phyloP scores from a whole-genome alignment of 495 filamentous ascomycete genomes.

The Hyaloscypha bicolor region DNA sequence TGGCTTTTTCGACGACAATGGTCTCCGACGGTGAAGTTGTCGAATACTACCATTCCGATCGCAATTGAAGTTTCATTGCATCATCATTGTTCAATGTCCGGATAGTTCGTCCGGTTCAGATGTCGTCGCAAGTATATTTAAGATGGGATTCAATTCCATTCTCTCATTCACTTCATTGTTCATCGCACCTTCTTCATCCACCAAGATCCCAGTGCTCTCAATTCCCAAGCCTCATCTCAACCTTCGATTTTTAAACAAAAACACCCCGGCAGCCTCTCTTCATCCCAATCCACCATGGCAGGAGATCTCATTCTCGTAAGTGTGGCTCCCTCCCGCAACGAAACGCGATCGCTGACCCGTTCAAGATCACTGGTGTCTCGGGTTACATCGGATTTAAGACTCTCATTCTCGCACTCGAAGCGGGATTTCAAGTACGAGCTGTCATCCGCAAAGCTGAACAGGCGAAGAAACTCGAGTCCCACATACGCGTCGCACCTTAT shows the following conservation, averaged over 20 bases:
- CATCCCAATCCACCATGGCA: conserved; percentile 22
- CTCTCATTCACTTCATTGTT: conserved; percentile 13
- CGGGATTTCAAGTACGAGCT: conserved; percentile 45
- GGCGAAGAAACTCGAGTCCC: conserved; percentile 24
- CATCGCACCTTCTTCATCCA: conserved; percentile 2
- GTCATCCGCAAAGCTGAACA: conserved; percentile 46
- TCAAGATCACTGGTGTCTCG: conserved; percentile 37
- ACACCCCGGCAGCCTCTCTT: conserved; percentile 1
- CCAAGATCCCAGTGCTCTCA: conserved; percentile 13
- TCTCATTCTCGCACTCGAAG: conserved; percentile 40
- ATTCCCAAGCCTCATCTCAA: conserved; percentile 9
- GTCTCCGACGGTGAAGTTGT: conserved; percentile 14
- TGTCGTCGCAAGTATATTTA: conserved; percentile 22
- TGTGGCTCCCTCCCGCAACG: background rate
- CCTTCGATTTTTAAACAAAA: conserved; percentile 10
- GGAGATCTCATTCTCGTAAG: conserved; percentile 30
- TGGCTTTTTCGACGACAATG: conserved; percentile 13
- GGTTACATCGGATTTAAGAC: conserved; percentile 32
- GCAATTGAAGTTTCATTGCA: conserved; percentile 16
- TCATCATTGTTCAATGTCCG: conserved; percentile 19
- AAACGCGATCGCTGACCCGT: background rate
- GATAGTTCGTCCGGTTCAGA: conserved; percentile 19
- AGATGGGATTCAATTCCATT: conserved; percentile 13
- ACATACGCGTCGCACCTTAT: conserved; percentile 21
- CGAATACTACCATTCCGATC: conserved; percentile 6